Evolutionary conservation across 176 grass and related monocot species (phyloP).

Genomic region (Aegilops sharonensis): DNA sequence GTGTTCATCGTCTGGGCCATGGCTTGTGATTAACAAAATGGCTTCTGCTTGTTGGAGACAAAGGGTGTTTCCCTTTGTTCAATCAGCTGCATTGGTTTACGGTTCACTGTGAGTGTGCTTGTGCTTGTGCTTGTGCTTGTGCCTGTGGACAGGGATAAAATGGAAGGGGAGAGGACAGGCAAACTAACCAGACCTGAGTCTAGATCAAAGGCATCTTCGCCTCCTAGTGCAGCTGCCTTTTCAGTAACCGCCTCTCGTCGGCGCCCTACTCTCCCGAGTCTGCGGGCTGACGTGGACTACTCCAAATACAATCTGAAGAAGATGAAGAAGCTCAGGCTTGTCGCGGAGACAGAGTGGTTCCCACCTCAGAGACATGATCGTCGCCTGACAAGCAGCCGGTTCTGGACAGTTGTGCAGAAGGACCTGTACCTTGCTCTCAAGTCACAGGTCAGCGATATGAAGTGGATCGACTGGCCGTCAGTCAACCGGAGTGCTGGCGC

Average conservation of each 20-base stretch:
- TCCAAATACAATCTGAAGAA: not conserved
- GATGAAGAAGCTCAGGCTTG: not conserved
- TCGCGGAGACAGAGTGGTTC: not conserved
- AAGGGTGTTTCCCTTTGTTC: not conserved
- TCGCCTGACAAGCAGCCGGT: not conserved
- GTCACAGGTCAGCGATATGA: not conserved
- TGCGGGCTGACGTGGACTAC: not conserved
- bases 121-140: not conserved
- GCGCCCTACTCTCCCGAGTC: not conserved
- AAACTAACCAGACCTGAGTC: not conserved
- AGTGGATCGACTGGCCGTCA: not conserved
- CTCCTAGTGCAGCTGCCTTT: not conserved
- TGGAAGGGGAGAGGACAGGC: too few species aligned
- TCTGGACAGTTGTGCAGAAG: conserved; percentile 5
- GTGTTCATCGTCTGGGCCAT: not conserved
- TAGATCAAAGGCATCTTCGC: not conserved
- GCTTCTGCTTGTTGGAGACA: not conserved
- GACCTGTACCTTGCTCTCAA: not conserved
- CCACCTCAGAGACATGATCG: not conserved
- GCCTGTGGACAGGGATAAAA: not conserved
- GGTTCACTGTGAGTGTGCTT: not conserved
- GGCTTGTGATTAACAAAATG: not conserved
- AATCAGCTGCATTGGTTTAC: not conserved
- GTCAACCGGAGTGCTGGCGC: not conserved
- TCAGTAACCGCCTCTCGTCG: not conserved